phyloP scores from a whole-genome alignment of 2,329 filamentous ascomycete species.

The Orbilia blumenaviensis region DNA sequence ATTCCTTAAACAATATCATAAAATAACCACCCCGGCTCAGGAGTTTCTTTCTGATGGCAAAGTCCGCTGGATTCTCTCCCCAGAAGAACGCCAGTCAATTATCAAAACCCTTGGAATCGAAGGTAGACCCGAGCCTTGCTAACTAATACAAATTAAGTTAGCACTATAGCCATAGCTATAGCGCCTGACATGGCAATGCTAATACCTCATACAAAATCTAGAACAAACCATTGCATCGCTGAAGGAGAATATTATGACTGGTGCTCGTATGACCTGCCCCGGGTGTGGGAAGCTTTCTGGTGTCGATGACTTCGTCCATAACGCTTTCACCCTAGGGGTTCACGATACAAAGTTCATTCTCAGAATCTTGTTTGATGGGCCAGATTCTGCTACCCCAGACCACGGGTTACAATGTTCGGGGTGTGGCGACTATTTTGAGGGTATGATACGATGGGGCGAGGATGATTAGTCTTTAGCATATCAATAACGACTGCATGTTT shows the following conservation, averaged over 20 bases:
- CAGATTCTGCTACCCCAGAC: not conserved
- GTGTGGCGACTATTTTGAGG: not conserved
- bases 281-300: constrained; percentile 2
- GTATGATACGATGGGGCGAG: not conserved
- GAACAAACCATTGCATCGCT: not conserved
- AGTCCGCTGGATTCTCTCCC: too few relatives aligned
- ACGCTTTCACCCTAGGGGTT: not conserved
- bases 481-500: too few relatives aligned
- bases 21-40: too few relatives aligned
- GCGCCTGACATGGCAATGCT: not conserved
- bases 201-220: not conserved
- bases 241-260: not conserved
- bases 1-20: too few relatives aligned
- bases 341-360: not conserved
- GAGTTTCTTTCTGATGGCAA: too few relatives aligned
- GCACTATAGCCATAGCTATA: too few relatives aligned
- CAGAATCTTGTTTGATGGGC: not conserved
- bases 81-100: too few relatives aligned
- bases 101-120: too few relatives aligned
- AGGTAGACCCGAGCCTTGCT: too few relatives aligned
- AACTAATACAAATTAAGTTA: too few relatives aligned
- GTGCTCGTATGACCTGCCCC: not conserved
- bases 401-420: not conserved
- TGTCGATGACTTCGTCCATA: not conserved
- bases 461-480: not conserved